These are phyloP conservation scores for Calonectria naviculata DNA, from an alignment of 2,329 filamentous ascomycete genomes.

Conservation along the genomic window DNA sequence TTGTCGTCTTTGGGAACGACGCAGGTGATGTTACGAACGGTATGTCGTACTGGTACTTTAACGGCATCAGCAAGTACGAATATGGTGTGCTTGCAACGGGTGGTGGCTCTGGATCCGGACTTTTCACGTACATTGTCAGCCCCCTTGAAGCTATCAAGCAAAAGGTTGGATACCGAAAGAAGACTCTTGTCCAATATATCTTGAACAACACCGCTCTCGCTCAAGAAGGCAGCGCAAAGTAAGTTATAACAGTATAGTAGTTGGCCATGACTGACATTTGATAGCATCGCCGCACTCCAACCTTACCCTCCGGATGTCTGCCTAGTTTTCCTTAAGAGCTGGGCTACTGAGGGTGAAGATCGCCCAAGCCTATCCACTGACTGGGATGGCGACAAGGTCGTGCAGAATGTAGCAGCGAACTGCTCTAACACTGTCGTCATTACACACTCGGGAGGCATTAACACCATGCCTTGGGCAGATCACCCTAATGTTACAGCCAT, in stretches of 20 bases:
- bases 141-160: conserved; percentile 46
- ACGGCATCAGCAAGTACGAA: conserved; percentile 69
- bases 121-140: conserved; percentile 46
- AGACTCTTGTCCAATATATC: background rate
- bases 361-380: background rate
- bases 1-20: conserved; percentile 65
- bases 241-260: background rate
- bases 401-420: background rate
- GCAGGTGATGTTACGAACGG: conserved; percentile 67
- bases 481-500: background rate
- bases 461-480: conserved; percentile 6
- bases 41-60: conserved; percentile 59
- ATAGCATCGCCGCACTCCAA: background rate
- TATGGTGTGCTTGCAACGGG: conserved; percentile 65
- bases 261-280: background rate
- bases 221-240: background rate
- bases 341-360: conserved; percentile 5
- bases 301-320: conserved; percentile 9
- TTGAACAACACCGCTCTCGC: background rate
- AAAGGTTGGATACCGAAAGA: background rate
- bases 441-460: background rate
- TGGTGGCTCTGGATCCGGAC: conserved; percentile 58
- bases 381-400: background rate
- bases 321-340: conserved; percentile 14
- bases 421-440: background rate